A percentile compares a stretch with the other conserved stretches of the same genome.
These are phyloP conservation scores for Podaxis pistillaris DNA, from an alignment of 768 basidiomycete genomes.

Conservation along the genomic window DNA sequence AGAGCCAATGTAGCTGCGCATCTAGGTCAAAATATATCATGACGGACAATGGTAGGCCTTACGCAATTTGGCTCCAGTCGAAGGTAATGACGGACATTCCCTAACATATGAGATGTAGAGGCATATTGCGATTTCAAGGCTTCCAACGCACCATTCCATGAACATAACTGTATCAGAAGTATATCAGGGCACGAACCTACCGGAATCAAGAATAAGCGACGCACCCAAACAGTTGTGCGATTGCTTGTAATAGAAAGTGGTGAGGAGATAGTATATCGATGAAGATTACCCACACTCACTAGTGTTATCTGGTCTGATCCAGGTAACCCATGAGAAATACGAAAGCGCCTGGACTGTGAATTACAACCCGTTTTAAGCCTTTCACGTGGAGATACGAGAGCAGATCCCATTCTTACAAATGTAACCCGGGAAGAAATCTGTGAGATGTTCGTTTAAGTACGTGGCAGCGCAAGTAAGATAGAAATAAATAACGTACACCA, in stretches of 20 bases:
- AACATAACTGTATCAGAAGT: conserved; percentile 26
- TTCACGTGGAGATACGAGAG: neutral
- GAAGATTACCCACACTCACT: conserved; percentile 29
- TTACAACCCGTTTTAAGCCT: conserved; percentile 1
- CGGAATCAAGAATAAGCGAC: conserved; percentile 9
- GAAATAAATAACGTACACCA: conserved; percentile 50
- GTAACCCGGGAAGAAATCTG: conserved; percentile 40
- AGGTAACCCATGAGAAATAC: conserved; percentile 60
- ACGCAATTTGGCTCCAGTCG: conserved; percentile 63
- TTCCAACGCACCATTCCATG: conserved; percentile 44
- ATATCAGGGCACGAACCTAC: neutral
- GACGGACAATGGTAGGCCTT: conserved; percentile 18
- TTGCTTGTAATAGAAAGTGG: conserved; percentile 25
- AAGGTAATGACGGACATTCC: conserved; percentile 48
- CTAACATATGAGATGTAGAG: conserved; percentile 27
- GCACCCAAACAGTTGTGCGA: conserved; percentile 49
- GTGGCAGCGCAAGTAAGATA: neutral
- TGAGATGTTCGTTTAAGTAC: conserved; percentile 18
- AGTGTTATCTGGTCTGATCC: conserved; percentile 48
- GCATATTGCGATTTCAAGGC: neutral
- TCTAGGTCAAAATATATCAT: neutral
- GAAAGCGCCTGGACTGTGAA: conserved; percentile 44
- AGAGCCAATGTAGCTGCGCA: conserved; percentile 42
- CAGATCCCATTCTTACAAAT: conserved; percentile 29
- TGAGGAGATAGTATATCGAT: neutral